Evolutionary conservation across 257 asterid genomes (phyloP).

Genomic region (Penstemon newberryi): DNA sequence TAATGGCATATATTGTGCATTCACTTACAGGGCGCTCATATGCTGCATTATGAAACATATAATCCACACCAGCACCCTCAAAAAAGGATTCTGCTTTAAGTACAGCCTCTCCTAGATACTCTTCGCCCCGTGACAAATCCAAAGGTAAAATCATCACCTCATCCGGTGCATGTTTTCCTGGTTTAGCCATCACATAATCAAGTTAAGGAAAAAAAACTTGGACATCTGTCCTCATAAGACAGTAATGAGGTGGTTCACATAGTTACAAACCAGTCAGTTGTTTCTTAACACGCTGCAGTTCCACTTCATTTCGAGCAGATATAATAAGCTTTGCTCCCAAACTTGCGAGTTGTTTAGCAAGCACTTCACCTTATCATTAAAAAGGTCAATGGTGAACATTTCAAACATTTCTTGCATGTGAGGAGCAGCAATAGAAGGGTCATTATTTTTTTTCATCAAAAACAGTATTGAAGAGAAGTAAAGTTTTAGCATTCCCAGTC

Average conservation of each 20-base stretch:
- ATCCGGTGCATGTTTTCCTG: conserved; percentile 88
- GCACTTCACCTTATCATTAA: conserved; percentile 69
- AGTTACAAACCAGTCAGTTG: conserved; percentile 59
- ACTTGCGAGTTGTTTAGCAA: conserved; percentile 85
- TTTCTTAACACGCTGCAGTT: conserved; percentile 74
- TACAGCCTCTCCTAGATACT: conserved; percentile 60
- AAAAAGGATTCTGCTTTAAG: conserved; percentile 79
- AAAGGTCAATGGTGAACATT: conserved; percentile 12
- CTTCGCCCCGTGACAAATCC: conserved; percentile 83
- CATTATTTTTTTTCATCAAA: neutral
- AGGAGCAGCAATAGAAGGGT: conserved; percentile 17
- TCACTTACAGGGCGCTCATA: conserved; percentile 91
- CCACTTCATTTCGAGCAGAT: conserved; percentile 90
- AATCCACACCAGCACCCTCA: conserved; percentile 89
- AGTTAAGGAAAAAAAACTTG: conserved; percentile 22
- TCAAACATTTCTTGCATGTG: neutral
- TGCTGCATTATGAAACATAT: conserved; percentile 95
- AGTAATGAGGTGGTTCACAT: conserved; percentile 8
- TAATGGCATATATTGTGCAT: neutral
- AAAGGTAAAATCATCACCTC: conserved; percentile 77
- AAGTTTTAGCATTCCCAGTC: neutral
- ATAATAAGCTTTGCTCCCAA: conserved; percentile 93
- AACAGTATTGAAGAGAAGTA: neutral
- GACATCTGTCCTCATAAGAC: conserved; percentile 12
- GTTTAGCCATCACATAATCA: conserved; percentile 31